Percentiles rank a stretch among this genome's conserved stretches.
These are phyloP conservation scores for Thalia dealbata DNA, from an alignment of 176 grass and related monocot species.

Conservation along the genomic window DNA sequence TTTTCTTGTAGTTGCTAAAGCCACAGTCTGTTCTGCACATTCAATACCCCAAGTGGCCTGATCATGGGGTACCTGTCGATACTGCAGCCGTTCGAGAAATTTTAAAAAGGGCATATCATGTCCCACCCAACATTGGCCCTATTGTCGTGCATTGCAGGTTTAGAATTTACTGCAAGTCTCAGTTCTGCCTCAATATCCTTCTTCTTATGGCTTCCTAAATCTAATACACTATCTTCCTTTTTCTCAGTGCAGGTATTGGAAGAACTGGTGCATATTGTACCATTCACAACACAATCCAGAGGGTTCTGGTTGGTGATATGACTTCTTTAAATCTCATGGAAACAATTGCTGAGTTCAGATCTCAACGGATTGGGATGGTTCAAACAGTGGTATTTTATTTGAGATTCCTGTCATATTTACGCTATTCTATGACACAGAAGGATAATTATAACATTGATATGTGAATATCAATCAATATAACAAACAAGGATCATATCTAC, in stretches of 20 bases:
- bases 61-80: slow-evolving; percentile 69
- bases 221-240: slow-evolving; percentile 23
- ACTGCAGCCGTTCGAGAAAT: slow-evolving; percentile 45
- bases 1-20: slow-evolving; percentile 29
- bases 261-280: slow-evolving; percentile 80
- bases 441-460: neutral
- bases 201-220: neutral
- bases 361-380: slow-evolving; percentile 58
- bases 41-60: slow-evolving; percentile 74
- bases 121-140: slow-evolving; percentile 33
- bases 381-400: slow-evolving; percentile 50
- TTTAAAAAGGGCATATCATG: slow-evolving; percentile 40
- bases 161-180: neutral
- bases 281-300: slow-evolving; percentile 74
- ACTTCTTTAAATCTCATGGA: slow-evolving; percentile 37
- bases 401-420: neutral
- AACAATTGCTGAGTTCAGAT: slow-evolving; percentile 63
- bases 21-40: slow-evolving; percentile 65
- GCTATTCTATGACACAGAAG: neutral
- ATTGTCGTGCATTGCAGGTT: slow-evolving; percentile 98
- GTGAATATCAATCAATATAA: too few species aligned
- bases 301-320: slow-evolving; percentile 50
- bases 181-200: neutral
- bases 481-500: too few species aligned
- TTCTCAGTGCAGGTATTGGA: slow-evolving; percentile 81